Evolutionary conservation across 441 rosid genomes (phyloP), one percentile per base, ranked within the genome.

Genomic region (Gossypium armourianum): DNA sequence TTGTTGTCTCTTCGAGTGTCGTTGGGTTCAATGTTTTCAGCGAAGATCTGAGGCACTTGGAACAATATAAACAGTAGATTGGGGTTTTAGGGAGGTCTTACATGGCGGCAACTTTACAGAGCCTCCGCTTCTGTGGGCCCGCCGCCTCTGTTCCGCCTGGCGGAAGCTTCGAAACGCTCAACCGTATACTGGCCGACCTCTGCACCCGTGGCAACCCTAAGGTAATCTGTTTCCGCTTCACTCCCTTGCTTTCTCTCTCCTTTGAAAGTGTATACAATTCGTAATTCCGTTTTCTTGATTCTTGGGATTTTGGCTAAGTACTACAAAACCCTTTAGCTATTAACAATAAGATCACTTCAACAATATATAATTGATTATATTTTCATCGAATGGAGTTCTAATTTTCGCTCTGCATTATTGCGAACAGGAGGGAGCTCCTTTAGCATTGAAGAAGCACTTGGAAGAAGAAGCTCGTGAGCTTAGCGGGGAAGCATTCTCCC

Each of bases 391-490:
- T 24, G 15, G 47, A 40, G 28, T 74, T 53, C 24, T 2, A 63
- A 52, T 23, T 67, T 50, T 6, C 69, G 62, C 7, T 40, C 45
- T 19, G 29, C 9, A 16, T 68, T 10, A 0, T 67, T 29, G 43
- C 10, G 53, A 7, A 17, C 16, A 92, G 97, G 99, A 94, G 77
- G 97, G 97, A 57, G 87, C 95, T 59, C 55, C 90, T 17, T 72
- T 85, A 77, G 96, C 96, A 50, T 84, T 94, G 72, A 89, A 84
- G 82, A 92, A 89, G 72, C 92, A 87, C 75, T 80, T 92, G 69
- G 97, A 95, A 85, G 96, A 88, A 78, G 86, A 86, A 75, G 92
- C 90, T 23, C 90, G 96, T 57, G 99, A 90, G 86, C 97, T 89
- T 19, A 82, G 84, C 57, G 96, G 92, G 59, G 98, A 95, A 81